Evolutionary conservation across 2,329 filamentous ascomycete species (phyloP).

Genomic region (Penicillium palitans): DNA sequence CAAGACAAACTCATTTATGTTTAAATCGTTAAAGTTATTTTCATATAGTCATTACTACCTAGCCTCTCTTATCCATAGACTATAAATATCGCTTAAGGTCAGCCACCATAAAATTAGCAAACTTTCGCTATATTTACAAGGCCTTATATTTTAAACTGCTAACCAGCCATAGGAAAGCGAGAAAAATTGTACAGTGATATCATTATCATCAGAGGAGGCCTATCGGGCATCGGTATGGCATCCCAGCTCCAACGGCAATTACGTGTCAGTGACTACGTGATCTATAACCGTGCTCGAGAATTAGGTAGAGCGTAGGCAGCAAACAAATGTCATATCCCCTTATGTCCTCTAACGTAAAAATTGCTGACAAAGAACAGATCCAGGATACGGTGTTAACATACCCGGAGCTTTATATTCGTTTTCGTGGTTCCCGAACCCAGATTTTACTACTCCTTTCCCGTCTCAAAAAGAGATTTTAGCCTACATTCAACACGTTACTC

Average conservation of each 20-base stretch:
- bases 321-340: background rate
- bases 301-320: background rate
- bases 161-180: too few species aligned
- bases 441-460: background rate
- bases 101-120: too few species aligned
- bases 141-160: too few species aligned
- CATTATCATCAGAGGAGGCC: background rate
- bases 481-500: background rate
- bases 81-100: too few species aligned
- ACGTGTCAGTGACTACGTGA: background rate
- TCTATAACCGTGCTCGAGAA: background rate
- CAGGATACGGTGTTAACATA: background rate
- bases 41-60: too few species aligned
- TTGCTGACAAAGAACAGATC: too few species aligned
- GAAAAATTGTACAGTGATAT: background rate
- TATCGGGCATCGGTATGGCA: background rate
- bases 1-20: too few species aligned
- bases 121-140: too few species aligned
- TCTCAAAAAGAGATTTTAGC: background rate
- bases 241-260: background rate
- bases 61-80: too few species aligned
- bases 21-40: too few species aligned
- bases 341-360: too few species aligned
- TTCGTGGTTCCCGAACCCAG: background rate
- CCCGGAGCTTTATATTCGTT: background rate